Evolutionary conservation across 2,329 filamentous ascomycete genomes (phyloP), one percentile per base, ranked within the genome.

Genomic region (Cordyceps militaris): DNA sequence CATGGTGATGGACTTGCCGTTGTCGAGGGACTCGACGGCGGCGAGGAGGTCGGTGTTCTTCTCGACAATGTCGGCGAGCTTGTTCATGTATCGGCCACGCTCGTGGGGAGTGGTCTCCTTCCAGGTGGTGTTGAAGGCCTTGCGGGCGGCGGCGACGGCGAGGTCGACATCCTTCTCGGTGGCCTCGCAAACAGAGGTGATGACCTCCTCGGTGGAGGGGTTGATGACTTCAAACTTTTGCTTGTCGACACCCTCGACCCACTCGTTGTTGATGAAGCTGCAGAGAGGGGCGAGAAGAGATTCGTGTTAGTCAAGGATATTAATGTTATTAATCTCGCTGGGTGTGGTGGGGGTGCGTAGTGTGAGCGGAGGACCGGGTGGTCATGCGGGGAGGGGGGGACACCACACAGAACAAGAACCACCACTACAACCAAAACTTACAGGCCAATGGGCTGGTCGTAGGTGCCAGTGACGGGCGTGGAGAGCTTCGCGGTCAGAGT

Each of bases 231-330:
- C 91, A 70, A 96, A 94, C 65, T 87, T 91, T 82, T 90, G 87
- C 77, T 91, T 91, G 66, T 96, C 89, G 62, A 88, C 85, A 71
- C 85, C 81, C 67, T 74, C 72, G 63, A 95, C 84, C 77, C 87
- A 97, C 75, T 97, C 88, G 74, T 93, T 92, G 83, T 94, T 92
- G 82, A 96, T 94, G 82, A 90, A 94, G 61, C 87, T 90, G 67
- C 10, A 21, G 16, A n/a, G 32, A 46, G 61, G 23, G 10, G 16
- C 9, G 38, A 47, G 23, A 54, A 21, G 6, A 28, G 23, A 19
- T 16, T 38, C 30, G 28, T 54, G 32, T 56, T 56, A 55, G 52
- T 46, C 32, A 24, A 50, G n/a, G 34, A 16, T 38, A 38, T 38
- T n/a, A n/a, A n/a, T n/a, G n/a, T n/a, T n/a, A n/a, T n/a, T n/a